Base-by-base conservation (phyloP, 176 grass and related monocot species). In the Zoysia japonica region DNA sequence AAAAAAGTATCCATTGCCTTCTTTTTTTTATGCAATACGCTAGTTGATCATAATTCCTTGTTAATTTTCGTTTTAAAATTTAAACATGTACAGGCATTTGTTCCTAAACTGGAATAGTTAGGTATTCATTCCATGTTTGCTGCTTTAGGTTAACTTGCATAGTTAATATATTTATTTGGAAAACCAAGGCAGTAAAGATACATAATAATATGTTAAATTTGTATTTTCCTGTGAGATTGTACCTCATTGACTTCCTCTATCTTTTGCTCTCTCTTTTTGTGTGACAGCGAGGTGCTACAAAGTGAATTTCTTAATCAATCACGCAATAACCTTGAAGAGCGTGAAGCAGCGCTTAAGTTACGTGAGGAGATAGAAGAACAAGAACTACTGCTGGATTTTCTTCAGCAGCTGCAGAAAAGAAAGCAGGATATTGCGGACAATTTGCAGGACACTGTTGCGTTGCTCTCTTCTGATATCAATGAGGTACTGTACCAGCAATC, bases 341-440 rank as follows among this genome's bases (percentile, higher is more conserved):
- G 82, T 48, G 90, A 98, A 70, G 81, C 88, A 42, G 92, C 92
- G 64, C 82, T 93, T 68, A 88, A 82, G 44, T 87, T 99, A 85
- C 89, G 69, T 57, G 92, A 99, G 86, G 92, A 99, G 50, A 96
- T 93, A 67, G 90, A 95, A 78, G 92, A 99, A 61, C 92, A 99
- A 71, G 90, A 99, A 66, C 78, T 99, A 49, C 60, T 99, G 4
- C 66, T 93, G 55, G 88, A 93, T 80, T 99, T 99, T 85, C 92
- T 99, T 79, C 82, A 91, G 38, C 81, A 89, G 46, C 65, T 99
- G 52, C 88, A 99, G 84, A 84, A 82, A 84, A 94, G 87, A 86
- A 99, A 95, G 71, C 88, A 95, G 44, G 88, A 91, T 82, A 81
- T 89, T 47, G 88, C 88, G 80, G 86, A 93, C 72, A 84, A 54